These are phyloP conservation scores for Arabidopsis lyrata DNA, from an alignment of 441 rosid genomes.

Conservation along the genomic window DNA sequence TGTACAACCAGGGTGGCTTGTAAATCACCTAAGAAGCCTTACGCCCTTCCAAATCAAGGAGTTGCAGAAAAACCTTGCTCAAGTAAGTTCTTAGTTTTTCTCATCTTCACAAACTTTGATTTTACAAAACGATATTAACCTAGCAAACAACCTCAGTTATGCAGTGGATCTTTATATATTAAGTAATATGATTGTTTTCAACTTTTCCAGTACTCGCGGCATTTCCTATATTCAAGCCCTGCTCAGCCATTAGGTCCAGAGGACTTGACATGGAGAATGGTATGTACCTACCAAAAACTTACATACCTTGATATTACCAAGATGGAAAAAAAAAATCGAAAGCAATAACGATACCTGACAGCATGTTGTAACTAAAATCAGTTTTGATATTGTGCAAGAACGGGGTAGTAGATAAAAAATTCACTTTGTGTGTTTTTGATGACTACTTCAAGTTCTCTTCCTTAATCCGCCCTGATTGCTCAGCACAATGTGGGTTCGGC, in stretches of 20 bases:
- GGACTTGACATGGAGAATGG: constrained; percentile 95
- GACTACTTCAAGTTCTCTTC: background rate
- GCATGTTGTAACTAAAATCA: background rate
- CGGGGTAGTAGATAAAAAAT: background rate
- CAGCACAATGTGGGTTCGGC: background rate
- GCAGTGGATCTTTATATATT: background rate
- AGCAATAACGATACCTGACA: background rate
- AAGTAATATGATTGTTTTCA: constrained; percentile 6
- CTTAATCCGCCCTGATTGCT: background rate
- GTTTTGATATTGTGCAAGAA: constrained; percentile 2
- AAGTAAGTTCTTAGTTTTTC: constrained; percentile 51
- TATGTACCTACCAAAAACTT: constrained; percentile 42
- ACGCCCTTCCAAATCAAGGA: constrained; percentile 59
- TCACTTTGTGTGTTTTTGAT: background rate
- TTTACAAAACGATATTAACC: constrained; percentile 19
- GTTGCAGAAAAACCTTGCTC: constrained; percentile 67
- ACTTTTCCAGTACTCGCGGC: constrained; percentile 68
- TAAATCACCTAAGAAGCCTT: constrained; percentile 66
- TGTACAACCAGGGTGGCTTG: constrained; percentile 78
- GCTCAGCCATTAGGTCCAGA: constrained; percentile 95
- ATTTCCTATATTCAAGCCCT: constrained; percentile 87
- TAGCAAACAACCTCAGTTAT: background rate
- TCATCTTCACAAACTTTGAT: constrained; percentile 12
- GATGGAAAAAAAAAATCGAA: background rate
- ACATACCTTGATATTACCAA: background rate